Evolutionary conservation across 768 basidiomycete genomes (phyloP).

Genomic region (Macrocybe gigantea): DNA sequence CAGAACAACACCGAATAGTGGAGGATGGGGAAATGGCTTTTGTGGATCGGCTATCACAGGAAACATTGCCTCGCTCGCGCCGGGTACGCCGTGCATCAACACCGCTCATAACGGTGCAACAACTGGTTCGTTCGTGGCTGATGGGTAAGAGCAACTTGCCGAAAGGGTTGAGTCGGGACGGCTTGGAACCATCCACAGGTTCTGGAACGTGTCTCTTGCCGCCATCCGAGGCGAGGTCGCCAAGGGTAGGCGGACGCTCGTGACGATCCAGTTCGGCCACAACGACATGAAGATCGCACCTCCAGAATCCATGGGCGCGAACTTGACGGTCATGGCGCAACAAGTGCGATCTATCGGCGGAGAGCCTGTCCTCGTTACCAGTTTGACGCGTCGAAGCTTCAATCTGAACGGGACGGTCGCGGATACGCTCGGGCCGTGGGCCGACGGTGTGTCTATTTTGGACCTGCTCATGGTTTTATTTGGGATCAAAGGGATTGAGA

Average conservation of each 20-base stretch:
- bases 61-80: conserved; percentile 25
- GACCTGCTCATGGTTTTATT: not conserved
- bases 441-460: conserved; percentile 19
- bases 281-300: conserved; percentile 36
- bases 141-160: conserved; percentile 16
- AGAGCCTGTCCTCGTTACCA: conserved; percentile 35
- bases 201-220: conserved; percentile 28
- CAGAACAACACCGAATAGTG: conserved; percentile 28
- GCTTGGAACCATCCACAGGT: conserved; percentile 8
- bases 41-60: conserved; percentile 26
- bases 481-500: too few relatives aligned
- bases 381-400: conserved; percentile 32
- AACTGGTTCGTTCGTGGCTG: conserved; percentile 32
- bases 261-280: conserved; percentile 39
- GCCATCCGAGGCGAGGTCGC: conserved; percentile 27
- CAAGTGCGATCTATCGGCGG: conserved; percentile 29
- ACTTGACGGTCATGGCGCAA: conserved; percentile 33
- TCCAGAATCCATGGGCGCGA: conserved; percentile 37
- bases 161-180: not conserved
- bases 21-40: conserved; percentile 37
- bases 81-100: conserved; percentile 32
- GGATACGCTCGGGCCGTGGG: conserved; percentile 32
- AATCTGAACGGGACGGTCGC: conserved; percentile 27
- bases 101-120: conserved; percentile 35
- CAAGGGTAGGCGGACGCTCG: conserved; percentile 27